A percentile compares a stretch with the other conserved stretches of the same genome.
Conservation (phyloP, 306 rosid genomes). For the Vigna unguiculata region DNA sequence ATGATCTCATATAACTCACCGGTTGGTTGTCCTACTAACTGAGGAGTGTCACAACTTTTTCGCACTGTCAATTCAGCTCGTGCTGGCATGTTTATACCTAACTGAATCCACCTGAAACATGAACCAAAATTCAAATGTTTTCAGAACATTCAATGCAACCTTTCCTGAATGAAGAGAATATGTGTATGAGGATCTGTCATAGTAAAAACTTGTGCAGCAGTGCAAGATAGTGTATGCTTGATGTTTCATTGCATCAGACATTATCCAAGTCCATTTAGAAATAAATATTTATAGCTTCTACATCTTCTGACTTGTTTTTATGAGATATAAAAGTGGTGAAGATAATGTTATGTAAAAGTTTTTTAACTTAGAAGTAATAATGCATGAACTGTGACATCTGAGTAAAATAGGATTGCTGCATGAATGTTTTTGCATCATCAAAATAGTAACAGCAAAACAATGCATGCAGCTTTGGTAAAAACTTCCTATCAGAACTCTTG, state of each 20-base stretch:
- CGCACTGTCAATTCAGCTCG: slow-evolving; percentile 74
- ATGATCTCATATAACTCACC: slow-evolving; percentile 78
- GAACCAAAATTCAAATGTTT: slow-evolving; percentile 4
- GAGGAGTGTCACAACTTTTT: slow-evolving; percentile 72
- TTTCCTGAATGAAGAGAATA: neutral
- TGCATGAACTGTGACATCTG: too few species aligned
- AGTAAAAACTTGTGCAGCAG: slow-evolving; percentile 11
- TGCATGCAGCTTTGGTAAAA: slow-evolving; percentile 19
- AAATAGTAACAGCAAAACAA: slow-evolving; percentile 32
- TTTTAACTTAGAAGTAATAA: too few species aligned
- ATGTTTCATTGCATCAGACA: too few species aligned
- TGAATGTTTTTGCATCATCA: slow-evolving; percentile 1
- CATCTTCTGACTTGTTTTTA: neutral
- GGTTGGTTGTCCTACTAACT: slow-evolving; percentile 90
- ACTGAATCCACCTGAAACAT: slow-evolving; percentile 66
- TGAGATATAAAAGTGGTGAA: neutral
- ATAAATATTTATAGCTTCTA: too few species aligned
- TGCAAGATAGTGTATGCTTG: neutral
- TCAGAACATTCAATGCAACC: slow-evolving; percentile 28
- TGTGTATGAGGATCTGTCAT: neutral
- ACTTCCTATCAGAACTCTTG: slow-evolving; percentile 30
- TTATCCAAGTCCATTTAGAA: too few species aligned
- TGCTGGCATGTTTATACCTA: slow-evolving; percentile 92
- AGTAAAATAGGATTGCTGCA: slow-evolving; percentile 17
- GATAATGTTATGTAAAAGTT: neutral